These are phyloP conservation scores for Ettlia oleoabundans DNA, from an alignment of 139 green algal genomes.

Conservation along the genomic window DNA sequence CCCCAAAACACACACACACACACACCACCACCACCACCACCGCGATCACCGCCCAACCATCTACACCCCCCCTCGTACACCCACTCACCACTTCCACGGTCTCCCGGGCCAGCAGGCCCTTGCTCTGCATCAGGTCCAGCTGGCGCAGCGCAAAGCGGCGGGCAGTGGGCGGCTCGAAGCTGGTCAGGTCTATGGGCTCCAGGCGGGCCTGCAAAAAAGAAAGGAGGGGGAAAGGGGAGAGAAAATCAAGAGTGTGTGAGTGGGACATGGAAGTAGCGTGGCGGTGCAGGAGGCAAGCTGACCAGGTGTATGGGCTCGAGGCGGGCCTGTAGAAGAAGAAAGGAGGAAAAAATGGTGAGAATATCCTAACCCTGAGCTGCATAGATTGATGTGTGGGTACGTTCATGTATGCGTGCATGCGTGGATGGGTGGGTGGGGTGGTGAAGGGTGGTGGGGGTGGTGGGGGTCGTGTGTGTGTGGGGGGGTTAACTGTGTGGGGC, in stretches of 20 bases:
- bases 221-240: background rate
- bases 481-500: no score
- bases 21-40: background rate
- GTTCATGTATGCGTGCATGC: background rate
- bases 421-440: no score
- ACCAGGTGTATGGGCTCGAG: no score
- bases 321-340: background rate
- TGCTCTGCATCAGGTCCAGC: conserved; percentile 39
- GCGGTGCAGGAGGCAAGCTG: no score
- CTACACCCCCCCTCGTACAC: background rate
- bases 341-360: background rate
- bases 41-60: background rate
- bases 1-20: no score
- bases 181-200: conserved; percentile 41
- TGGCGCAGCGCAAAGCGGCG: conserved; percentile 42
- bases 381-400: background rate
- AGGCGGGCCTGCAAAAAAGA: background rate
- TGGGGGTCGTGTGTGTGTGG: no score
- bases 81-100: background rate
- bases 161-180: conserved; percentile 34
- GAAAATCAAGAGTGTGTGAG: background rate
- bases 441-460: no score
- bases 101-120: background rate
- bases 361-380: background rate
- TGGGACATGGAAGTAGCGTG: no score